Evolutionary conservation across 2,329 filamentous ascomycete genomes (phyloP).

Genomic region (Paecilomyces dactylethromorphus): DNA sequence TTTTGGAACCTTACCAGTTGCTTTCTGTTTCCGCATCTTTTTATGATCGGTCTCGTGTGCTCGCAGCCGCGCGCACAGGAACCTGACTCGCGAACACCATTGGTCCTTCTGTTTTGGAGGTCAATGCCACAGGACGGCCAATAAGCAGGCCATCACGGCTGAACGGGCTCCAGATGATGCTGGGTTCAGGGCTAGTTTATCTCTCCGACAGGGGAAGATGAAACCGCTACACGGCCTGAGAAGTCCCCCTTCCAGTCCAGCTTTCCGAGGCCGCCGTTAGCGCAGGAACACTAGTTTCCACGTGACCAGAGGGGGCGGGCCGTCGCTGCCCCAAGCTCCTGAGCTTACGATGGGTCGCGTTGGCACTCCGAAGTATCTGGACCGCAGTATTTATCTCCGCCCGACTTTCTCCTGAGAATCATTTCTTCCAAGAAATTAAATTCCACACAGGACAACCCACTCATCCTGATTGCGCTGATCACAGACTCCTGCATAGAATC

Average conservation of each 20-base stretch:
- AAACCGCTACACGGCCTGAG: neutral
- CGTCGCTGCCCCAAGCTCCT: neutral
- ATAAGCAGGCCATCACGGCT: neutral
- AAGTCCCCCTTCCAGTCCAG: neutral
- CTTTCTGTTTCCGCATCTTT: neutral
- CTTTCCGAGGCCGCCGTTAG: neutral
- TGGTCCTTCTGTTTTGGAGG: neutral
- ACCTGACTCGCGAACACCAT: neutral
- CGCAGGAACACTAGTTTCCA: neutral
- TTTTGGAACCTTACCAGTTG: neutral
- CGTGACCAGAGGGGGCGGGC: constrained; percentile 6
- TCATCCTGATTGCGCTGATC: neutral
- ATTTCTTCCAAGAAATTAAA: neutral
- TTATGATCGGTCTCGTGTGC: neutral
- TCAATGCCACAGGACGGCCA: neutral
- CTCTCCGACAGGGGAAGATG: neutral
- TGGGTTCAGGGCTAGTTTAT: neutral
- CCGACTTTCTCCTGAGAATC: neutral
- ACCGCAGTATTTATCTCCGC: neutral
- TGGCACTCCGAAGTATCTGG: neutral
- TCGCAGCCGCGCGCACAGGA: neutral
- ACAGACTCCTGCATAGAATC: neutral
- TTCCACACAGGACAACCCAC: neutral
- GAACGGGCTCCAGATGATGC: neutral
- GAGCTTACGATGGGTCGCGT: neutral